phyloP scores from a whole-genome alignment of 805 yeast genomes.

The Yamadazyma scolyti region DNA sequence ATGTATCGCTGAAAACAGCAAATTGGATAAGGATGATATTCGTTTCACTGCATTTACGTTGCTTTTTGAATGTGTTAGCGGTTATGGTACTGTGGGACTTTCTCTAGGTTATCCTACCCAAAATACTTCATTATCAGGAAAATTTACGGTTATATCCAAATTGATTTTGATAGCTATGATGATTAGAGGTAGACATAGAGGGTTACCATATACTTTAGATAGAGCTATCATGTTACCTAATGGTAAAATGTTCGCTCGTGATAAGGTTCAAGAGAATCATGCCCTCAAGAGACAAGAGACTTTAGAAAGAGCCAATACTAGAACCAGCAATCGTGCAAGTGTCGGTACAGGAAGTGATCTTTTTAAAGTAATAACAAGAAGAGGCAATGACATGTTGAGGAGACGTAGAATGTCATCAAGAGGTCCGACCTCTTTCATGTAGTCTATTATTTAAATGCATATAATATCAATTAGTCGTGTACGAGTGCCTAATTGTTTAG shows the following conservation, averaged over 20 bases:
- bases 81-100: slow-evolving; percentile 95
- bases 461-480: too few species aligned
- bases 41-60: slow-evolving; percentile 66
- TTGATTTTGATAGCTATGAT: slow-evolving; percentile 83
- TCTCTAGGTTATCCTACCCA: slow-evolving; percentile 77
- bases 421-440: slow-evolving; percentile 1
- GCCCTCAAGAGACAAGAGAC: slow-evolving; percentile 31
- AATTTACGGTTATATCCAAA: slow-evolving; percentile 72
- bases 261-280: slow-evolving; percentile 55
- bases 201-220: slow-evolving; percentile 88
- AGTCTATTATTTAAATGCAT: background rate
- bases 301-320: slow-evolving; percentile 17
- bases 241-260: slow-evolving; percentile 59
- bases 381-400: slow-evolving; percentile 9
- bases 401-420: slow-evolving; percentile 6
- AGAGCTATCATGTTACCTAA: slow-evolving; percentile 88
- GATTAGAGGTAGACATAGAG: slow-evolving; percentile 95
- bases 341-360: slow-evolving; percentile 8
- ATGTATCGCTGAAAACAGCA: slow-evolving; percentile 78
- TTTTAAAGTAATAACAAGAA: slow-evolving; percentile 9
- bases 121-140: slow-evolving; percentile 67
- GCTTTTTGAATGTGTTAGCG: slow-evolving; percentile 86
- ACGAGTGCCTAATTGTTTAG: too few species aligned
- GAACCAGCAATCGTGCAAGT: slow-evolving; percentile 5
- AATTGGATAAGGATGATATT: slow-evolving; percentile 40